These are phyloP conservation scores for Schwanniomyces pseudopolymorphus DNA, from an alignment of 805 yeast genomes.

Conservation along the genomic window DNA sequence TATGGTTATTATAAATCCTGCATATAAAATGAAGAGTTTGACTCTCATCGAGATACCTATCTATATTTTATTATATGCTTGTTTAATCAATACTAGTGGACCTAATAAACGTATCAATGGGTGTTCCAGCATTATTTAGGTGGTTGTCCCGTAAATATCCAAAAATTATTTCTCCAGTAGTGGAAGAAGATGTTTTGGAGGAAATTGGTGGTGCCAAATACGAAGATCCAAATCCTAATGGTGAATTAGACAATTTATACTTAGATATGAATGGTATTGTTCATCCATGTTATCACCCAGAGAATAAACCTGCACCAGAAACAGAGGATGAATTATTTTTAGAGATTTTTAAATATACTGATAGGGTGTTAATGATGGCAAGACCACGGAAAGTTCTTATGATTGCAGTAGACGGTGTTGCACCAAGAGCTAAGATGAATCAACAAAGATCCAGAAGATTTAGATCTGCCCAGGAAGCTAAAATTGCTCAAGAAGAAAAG, in stretches of 20 bases:
- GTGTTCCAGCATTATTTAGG: constrained; percentile 97
- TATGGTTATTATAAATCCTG: background rate
- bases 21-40: background rate
- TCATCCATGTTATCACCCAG: constrained; percentile 99
- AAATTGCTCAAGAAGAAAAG: constrained; percentile 69
- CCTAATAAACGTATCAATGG: constrained; percentile 46
- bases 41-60: background rate
- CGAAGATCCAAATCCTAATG: constrained; percentile 83
- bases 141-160: constrained; percentile 95
- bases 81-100: background rate
- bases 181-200: constrained; percentile 68
- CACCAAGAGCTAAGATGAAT: constrained; percentile 98
- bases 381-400: constrained; percentile 88
- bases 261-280: constrained; percentile 99
- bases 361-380: constrained; percentile 88
- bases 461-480: constrained; percentile 89
- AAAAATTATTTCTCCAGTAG: constrained; percentile 85
- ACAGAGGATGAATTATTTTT: constrained; percentile 94
- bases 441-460: constrained; percentile 96
- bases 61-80: background rate
- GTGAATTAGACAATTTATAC: constrained; percentile 90
- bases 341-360: constrained; percentile 90
- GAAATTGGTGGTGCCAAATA: constrained; percentile 68
- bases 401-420: constrained; percentile 99
- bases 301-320: constrained; percentile 91